Evolutionary conservation across 31 red algal genomes (phyloP).

Genomic region (Endocladia muricata): DNA sequence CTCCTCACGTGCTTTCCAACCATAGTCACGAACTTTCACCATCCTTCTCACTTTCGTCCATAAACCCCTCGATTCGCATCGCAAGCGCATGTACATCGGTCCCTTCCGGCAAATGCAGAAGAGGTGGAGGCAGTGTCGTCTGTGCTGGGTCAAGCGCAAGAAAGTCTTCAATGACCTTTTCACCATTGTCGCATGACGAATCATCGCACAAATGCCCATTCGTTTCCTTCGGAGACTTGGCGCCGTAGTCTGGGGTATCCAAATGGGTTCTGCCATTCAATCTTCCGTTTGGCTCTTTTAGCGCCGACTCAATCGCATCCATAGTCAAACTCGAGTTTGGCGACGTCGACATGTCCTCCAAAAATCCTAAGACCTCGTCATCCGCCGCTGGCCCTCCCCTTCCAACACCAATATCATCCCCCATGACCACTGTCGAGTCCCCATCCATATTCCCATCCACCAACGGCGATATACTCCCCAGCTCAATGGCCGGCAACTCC

Average conservation of each 20-base stretch:
- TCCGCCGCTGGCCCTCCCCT: no score
- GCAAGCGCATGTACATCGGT: conserved; percentile 72
- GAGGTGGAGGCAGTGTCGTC: conserved; percentile 36
- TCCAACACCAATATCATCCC: no score
- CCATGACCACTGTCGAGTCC: no score
- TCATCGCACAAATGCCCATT: conserved; percentile 14
- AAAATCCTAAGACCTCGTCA: conserved; percentile 17
- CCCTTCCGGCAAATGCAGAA: conserved; percentile 61
- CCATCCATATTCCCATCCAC: no score
- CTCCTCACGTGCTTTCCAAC: no score
- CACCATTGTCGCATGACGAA: conserved; percentile 6
- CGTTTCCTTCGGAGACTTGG: conserved; percentile 17
- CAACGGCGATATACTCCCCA: no score
- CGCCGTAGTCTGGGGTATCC: conserved; percentile 41
- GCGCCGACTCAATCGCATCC: conserved; percentile 31
- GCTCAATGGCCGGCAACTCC: neutral
- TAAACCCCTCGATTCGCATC: conserved; percentile 57
- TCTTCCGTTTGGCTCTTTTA: conserved; percentile 2
- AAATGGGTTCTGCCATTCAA: conserved; percentile 39
- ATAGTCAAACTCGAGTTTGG: conserved; percentile 47
- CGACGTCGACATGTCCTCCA: conserved; percentile 31
- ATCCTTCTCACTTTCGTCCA: no score
- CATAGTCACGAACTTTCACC: no score
- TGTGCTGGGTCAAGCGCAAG: conserved; percentile 34
- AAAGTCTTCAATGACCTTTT: conserved; percentile 56